A percentile compares a stretch with the other conserved stretches of the same genome.
Evolutionary conservation across 2,329 filamentous ascomycete species (phyloP).

Genomic region (Penicillium sp.): DNA sequence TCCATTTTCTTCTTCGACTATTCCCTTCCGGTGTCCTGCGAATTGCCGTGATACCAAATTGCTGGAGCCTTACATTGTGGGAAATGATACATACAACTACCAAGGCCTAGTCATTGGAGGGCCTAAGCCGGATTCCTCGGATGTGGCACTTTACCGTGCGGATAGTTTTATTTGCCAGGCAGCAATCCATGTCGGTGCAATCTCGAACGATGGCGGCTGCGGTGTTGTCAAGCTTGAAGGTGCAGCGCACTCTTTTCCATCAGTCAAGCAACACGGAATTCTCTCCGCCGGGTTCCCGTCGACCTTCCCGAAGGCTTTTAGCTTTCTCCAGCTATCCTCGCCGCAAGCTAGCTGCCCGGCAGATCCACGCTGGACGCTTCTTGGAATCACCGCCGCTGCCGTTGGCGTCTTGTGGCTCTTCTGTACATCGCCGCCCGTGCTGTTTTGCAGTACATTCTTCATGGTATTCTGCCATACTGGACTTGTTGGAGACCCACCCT

Average conservation of each 20-base stretch:
- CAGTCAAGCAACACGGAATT: conserved; percentile 70
- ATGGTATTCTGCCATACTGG: conserved; percentile 88
- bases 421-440: conserved; percentile 71
- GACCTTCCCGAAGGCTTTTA: conserved; percentile 83
- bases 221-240: conserved; percentile 76
- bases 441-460: conserved; percentile 80
- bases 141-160: conserved; percentile 69
- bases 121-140: conserved; percentile 36
- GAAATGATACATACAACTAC: conserved; percentile 53
- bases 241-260: conserved; percentile 60
- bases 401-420: conserved; percentile 76
- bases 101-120: conserved; percentile 54
- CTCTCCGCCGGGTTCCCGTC: conserved; percentile 75
- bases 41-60: conserved; percentile 50
- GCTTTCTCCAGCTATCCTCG: conserved; percentile 63
- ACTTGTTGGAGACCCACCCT: conserved; percentile 82
- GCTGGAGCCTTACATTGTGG: conserved; percentile 52
- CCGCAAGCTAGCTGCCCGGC: conserved; percentile 61
- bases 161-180: conserved; percentile 86
- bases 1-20: conserved; percentile 52
- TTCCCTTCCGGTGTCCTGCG: conserved; percentile 57
- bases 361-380: conserved; percentile 79
- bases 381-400: conserved; percentile 78
- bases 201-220: conserved; percentile 74
- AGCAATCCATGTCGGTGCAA: conserved; percentile 78